Base-by-base conservation (phyloP, 306 rosid species). In the Cicer arietinum region DNA sequence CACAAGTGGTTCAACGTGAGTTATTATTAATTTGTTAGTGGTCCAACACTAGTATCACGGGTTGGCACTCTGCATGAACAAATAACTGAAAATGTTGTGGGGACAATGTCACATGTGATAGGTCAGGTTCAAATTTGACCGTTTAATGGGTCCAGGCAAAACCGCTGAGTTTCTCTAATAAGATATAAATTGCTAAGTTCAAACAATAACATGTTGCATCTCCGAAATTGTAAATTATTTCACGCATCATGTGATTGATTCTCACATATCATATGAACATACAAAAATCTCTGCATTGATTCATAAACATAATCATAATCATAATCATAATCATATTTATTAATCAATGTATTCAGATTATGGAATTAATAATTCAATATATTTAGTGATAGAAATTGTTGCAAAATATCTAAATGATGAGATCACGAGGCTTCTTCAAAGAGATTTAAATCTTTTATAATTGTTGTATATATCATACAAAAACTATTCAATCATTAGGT, bases 41-140 rank as follows among this genome's bases (percentile, higher is more conserved):
- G 82, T 79, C 84, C 84, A 80, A 76, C 79, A 84, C 78, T 66
- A 76, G 63, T 76, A 80, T 84, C 84, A 84, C 80, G 87, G 87
- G 84, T 76, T 76, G 84, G 79, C 70, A 73, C 56, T 76, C 76
- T 81, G 84, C 69, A 67, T 61, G 43, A 79, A 64, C 60, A 76
- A 50, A 60, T 76, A 84, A 71, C 77, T 50, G 73, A 74, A 77
- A 81, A 72, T 77, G 68, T 69, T 54, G 83, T 84, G 85, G 83
- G 72, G 85, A 68, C 68, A 77, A 67, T 77, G 69, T 78, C 81
- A 85, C 81, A 69, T 81, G 83, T 77, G 16, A 44, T 25, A 76
- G 64, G 7, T 44, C 85, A 64, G 13, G 76, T 35, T 68, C 76
- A 75, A 75, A 20, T 72, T 75, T 72, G 77, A 76, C 82, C 84